Conservation (phyloP, 768 basidiomycete species). For the Russula dissimulans region DNA sequence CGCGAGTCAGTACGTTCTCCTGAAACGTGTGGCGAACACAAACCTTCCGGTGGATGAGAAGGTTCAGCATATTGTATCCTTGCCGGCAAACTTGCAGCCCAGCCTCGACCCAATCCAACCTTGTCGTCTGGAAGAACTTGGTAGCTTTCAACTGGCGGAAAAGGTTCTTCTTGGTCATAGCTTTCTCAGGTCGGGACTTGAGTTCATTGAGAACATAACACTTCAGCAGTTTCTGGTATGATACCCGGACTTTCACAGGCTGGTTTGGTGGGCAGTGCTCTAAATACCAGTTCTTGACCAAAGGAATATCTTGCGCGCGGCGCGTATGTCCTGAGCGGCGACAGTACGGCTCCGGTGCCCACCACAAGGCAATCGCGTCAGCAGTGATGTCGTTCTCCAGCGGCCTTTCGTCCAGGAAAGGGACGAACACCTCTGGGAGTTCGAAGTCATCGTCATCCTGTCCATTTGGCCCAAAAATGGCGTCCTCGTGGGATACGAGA, state of each 20-base stretch:
- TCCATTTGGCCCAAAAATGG: conserved; percentile 82
- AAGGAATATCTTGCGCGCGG: conserved; percentile 88
- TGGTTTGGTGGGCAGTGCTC: conserved; percentile 97
- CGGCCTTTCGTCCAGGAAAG: conserved; percentile 73
- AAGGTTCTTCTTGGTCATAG: conserved; percentile 96
- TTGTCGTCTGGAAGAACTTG: conserved; percentile 99
- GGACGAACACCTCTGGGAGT: conserved; percentile 64
- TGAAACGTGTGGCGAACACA: background rate
- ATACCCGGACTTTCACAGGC: conserved; percentile 96
- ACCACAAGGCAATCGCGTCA: conserved; percentile 96
- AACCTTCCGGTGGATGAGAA: conserved; percentile 97
- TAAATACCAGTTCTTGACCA: conserved; percentile 97
- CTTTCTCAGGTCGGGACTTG: conserved; percentile 80
- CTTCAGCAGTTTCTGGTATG: conserved; percentile 96
- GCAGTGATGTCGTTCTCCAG: conserved; percentile 88
- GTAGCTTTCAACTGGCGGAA: conserved; percentile 97
- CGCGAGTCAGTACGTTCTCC: conserved; percentile 3
- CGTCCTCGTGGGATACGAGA: conserved; percentile 80
- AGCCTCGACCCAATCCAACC: conserved; percentile 97
- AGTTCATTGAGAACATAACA: conserved; percentile 93
- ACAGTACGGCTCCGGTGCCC: conserved; percentile 95
- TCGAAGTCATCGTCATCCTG: conserved; percentile 83
- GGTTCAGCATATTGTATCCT: conserved; percentile 98
- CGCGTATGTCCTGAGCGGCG: conserved; percentile 88
- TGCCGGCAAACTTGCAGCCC: conserved; percentile 97